Evolutionary conservation across 139 green algal genomes (phyloP).

Genomic region (Spirogloea muscicola): DNA sequence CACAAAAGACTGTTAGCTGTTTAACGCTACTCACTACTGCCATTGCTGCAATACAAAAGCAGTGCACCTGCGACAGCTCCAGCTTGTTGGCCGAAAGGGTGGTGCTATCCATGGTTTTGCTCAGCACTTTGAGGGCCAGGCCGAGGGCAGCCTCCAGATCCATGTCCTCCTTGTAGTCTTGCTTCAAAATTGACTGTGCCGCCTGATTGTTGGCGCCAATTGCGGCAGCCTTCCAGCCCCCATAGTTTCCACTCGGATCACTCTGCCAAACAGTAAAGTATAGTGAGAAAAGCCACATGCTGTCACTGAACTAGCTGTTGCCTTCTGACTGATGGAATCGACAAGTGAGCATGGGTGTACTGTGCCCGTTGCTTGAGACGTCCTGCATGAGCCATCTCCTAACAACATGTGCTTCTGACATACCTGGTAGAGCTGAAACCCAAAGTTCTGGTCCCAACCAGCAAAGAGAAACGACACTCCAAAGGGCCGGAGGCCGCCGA

Average conservation of each 20-base stretch:
- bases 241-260: conserved; percentile 95
- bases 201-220: conserved; percentile 83
- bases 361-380: no score
- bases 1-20: no score
- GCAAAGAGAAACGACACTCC: conserved; percentile 96
- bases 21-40: no score
- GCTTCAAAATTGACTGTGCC: conserved; percentile 53
- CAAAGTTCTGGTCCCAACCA: conserved; percentile 77
- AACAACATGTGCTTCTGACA: no score
- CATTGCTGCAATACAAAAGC: no score
- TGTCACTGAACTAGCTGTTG: no score
- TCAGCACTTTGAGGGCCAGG: conserved; percentile 84
- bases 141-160: conserved; percentile 66
- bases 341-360: no score
- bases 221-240: conserved; percentile 93
- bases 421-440: conserved; percentile 96
- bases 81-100: conserved; percentile 87
- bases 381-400: no score
- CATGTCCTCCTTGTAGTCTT: conserved; percentile 85
- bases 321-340: no score
- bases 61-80: conserved; percentile 88
- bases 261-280: no score
- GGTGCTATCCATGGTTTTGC: conserved; percentile 92
- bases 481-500: conserved; percentile 90
- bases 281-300: no score